These are phyloP conservation scores for Suhomyces panamericanus DNA, from an alignment of 1,139 yeast genomes.

Conservation along the genomic window DNA sequence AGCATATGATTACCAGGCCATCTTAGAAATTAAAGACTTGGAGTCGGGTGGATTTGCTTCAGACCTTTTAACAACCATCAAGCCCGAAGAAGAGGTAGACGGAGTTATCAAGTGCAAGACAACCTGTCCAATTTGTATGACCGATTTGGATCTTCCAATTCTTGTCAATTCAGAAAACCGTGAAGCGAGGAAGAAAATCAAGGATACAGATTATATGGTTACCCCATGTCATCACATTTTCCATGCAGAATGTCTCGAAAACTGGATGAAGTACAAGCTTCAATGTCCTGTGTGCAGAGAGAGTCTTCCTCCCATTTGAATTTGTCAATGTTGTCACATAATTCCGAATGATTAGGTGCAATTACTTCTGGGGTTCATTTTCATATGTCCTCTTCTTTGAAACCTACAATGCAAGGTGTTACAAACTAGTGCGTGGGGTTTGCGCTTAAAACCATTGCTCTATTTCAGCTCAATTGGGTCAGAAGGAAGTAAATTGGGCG, in stretches of 20 bases:
- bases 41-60: slow-evolving; percentile 53
- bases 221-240: slow-evolving; percentile 92
- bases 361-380: too few species aligned
- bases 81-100: slow-evolving; percentile 33
- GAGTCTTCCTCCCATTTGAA: slow-evolving; percentile 71
- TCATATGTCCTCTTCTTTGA: too few species aligned
- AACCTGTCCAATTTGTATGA: slow-evolving; percentile 93
- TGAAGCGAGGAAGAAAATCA: slow-evolving; percentile 19
- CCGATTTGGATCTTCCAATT: slow-evolving; percentile 63
- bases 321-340: too few species aligned
- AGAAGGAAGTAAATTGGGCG: too few species aligned
- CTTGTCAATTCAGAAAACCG: slow-evolving; percentile 27
- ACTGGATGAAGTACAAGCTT: slow-evolving; percentile 89
- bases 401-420: too few species aligned
- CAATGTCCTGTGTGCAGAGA: slow-evolving; percentile 94
- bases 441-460: too few species aligned
- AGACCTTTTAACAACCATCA: slow-evolving; percentile 34
- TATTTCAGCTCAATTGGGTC: too few species aligned
- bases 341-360: too few species aligned
- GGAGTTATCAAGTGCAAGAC: slow-evolving; percentile 32
- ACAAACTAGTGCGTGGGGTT: too few species aligned
- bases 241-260: slow-evolving; percentile 82
- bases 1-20: slow-evolving; percentile 79
- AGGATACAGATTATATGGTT: slow-evolving; percentile 65
- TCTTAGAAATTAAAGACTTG: slow-evolving; percentile 58